Conservation (phyloP, 2,329 filamentous ascomycete species). For the Paracoccidioides lutzii region DNA sequence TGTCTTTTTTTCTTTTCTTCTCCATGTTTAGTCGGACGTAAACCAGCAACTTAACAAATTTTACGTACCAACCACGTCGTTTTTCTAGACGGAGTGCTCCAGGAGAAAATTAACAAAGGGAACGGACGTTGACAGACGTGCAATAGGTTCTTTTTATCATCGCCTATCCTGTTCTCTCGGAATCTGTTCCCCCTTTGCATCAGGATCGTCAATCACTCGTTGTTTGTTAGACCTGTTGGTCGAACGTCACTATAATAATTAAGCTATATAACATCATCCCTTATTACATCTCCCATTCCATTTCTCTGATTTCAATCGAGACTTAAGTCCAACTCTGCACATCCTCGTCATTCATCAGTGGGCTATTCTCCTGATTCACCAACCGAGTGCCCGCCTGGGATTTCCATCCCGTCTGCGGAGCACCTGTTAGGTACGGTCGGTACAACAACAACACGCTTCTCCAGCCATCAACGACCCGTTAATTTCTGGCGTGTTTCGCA, state of each 20-base stretch:
- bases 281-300: not conserved
- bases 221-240: not conserved
- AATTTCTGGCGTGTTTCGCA: not conserved
- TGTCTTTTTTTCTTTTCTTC: not conserved
- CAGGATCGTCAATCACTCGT: not conserved
- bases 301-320: not conserved
- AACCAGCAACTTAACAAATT: not conserved
- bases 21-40: not conserved
- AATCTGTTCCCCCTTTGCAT: too few relatives aligned
- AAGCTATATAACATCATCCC: not conserved
- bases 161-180: too few relatives aligned
- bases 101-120: too few relatives aligned
- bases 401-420: too few relatives aligned
- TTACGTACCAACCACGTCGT: too few relatives aligned
- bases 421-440: not conserved
- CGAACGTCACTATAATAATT: not conserved
- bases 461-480: not conserved
- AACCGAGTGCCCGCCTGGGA: too few relatives aligned
- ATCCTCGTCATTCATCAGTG: not conserved
- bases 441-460: not conserved
- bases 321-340: not conserved
- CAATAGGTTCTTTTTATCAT: too few relatives aligned
- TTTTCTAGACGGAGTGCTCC: too few relatives aligned
- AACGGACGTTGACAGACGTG: too few relatives aligned
- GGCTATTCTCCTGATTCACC: too few relatives aligned